phyloP scores from a whole-genome alignment of 192 early-diverging fungal species.

The Entophlyctis helioformis region DNA sequence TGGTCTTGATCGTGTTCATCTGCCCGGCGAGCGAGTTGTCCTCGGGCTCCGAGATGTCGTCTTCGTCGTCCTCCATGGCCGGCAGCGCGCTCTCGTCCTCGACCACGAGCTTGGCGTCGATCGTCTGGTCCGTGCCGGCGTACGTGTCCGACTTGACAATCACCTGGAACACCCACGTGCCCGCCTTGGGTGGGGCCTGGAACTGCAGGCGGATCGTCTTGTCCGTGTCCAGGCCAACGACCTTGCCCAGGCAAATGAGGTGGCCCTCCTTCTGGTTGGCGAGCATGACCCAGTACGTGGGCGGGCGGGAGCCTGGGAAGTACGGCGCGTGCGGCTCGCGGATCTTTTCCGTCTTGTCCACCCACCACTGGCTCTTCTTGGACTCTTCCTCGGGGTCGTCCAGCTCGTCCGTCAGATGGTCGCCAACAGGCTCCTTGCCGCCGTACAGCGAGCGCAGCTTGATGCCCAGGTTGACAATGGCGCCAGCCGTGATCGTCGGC shows the following conservation, averaged over 20 bases:
- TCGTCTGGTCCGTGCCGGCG: constrained; percentile 66
- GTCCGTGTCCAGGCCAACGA: constrained; percentile 49
- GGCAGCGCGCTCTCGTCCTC: constrained; percentile 60
- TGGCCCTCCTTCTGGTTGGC: constrained; percentile 74
- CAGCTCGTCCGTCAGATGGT: constrained; percentile 1
- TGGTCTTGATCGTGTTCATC: constrained; percentile 74
- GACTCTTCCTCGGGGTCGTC: constrained; percentile 9
- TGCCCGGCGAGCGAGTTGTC: constrained; percentile 92
- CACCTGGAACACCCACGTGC: constrained; percentile 69
- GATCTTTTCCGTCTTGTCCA: constrained; percentile 13
- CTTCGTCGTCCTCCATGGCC: constrained; percentile 74
- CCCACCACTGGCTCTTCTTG: constrained; percentile 19
- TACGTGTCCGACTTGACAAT: constrained; percentile 83
- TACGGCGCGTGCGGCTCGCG: too few species aligned
- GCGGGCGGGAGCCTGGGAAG: too few species aligned
- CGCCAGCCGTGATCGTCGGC: constrained; percentile 25
- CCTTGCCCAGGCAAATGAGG: constrained; percentile 56
- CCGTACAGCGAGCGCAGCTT: constrained; percentile 14
- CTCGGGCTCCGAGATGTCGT: constrained; percentile 93
- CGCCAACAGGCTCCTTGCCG: constrained; percentile 9
- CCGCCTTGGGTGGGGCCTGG: constrained; percentile 80
- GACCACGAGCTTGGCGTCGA: constrained; percentile 60
- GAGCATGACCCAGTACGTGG: constrained; percentile 85
- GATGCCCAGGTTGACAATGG: constrained; percentile 34
- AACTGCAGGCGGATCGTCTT: constrained; percentile 64